A percentile compares a stretch with the other conserved stretches of the same genome.
Conservation (phyloP, 352 stramenopile genomes). For the Phytophthora hibernalis region DNA sequence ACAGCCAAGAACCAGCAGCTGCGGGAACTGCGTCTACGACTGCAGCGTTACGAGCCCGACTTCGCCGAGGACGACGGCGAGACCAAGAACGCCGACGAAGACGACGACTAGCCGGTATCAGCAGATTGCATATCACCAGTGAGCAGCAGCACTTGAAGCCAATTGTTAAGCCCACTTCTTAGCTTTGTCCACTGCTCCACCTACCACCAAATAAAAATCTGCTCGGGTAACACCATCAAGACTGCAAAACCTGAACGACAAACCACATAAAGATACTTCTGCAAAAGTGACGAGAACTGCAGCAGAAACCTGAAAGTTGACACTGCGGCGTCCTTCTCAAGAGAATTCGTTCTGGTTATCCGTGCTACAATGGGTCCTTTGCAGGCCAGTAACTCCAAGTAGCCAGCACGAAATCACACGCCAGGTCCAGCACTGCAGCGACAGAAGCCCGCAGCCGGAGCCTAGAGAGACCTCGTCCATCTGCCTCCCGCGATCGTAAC, state of each 20-base stretch:
- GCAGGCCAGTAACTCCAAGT: slow-evolving; percentile 26
- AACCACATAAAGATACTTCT: not conserved
- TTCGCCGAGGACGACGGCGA: slow-evolving; percentile 58
- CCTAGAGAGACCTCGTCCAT: slow-evolving; percentile 35
- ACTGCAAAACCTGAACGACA: not conserved
- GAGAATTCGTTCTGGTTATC: slow-evolving; percentile 48
- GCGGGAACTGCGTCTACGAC: slow-evolving; percentile 61
- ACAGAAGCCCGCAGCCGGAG: slow-evolving; percentile 5
- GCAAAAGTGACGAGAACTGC: not conserved
- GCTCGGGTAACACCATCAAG: not conserved
- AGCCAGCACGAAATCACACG: slow-evolving; percentile 33
- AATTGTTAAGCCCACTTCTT: not conserved
- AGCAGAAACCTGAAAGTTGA: not conserved
- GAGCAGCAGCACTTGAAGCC: slow-evolving; percentile 5
- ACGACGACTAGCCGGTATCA: slow-evolving; percentile 44
- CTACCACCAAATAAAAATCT: not conserved
- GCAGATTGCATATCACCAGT: slow-evolving; percentile 7
- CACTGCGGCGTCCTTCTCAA: slow-evolving; percentile 38
- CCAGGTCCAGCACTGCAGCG: slow-evolving; percentile 9
- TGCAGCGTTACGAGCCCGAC: slow-evolving; percentile 83
- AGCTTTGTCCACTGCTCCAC: not conserved
- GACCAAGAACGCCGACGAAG: slow-evolving; percentile 55
- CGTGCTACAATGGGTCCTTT: slow-evolving; percentile 34
- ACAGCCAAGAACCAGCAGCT: slow-evolving; percentile 86
- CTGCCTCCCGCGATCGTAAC: slow-evolving; percentile 28